Base-by-base conservation (phyloP, 129 eudicot genomes). In the Apium graveolens region DNA sequence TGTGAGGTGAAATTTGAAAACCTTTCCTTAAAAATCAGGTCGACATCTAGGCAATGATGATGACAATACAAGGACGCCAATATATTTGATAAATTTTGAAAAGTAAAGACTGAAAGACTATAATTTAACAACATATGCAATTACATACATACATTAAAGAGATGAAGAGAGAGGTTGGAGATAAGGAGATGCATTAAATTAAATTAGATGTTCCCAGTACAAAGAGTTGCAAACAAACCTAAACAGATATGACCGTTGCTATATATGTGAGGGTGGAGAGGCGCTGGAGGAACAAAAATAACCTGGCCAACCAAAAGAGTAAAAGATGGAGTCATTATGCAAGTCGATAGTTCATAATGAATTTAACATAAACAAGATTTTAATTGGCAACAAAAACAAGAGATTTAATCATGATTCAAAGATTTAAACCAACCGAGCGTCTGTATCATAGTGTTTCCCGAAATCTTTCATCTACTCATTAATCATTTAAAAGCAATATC, bases 241-340 rank as follows among this genome's bases (percentile, higher is more conserved):
- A 92, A 85, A 77, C 97, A 92, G 73, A 92, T 92, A 82, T 92
- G 97, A 0, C 97, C 97, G 68, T 92, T 92, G 91, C 97, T 92
- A 79, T 92, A 92, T 60, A 92, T 92, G 81, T 90, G 97, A 76
- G 97, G 96, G 69, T 92, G 97, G 69, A 85, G 84, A 1, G 97
- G 97, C 34, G 96, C 92, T 11, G 96, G 97, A 66, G 87, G 90
- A 45, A 88, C 32, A 84, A 92, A 92, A 21, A 92, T 83, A 44
- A 92, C 97, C 97, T 92, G 93, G 68, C 63, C 20, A 82, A 78
- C 66, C 48, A 80, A 76, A 77, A 45, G 21, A 84, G 29, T 73
- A 24, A 57, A 77, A 68, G 32, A 79, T 75, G 81, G 82, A 79
- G 16, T 39, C 53, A 42, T 42, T 72, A 73, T n/a, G 16, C 32